Evolutionary conservation across 116 monocot species (phyloP), one percentile per base, ranked within the genome.

Genomic region (Phalaenopsis hybrid): DNA sequence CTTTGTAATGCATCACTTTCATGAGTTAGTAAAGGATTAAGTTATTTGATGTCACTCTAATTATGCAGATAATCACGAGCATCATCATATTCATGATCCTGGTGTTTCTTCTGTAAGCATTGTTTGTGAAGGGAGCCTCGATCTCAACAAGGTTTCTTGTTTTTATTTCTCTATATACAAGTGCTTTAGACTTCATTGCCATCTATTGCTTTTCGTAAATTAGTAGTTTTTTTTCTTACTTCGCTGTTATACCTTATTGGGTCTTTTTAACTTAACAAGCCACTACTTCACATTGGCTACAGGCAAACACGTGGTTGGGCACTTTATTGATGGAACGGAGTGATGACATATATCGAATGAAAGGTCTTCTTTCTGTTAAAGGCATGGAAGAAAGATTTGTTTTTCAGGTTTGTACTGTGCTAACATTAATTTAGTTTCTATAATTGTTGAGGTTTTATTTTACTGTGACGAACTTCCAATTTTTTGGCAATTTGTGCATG

Each of bases 101-200:
- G 94, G 94, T 57, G 94, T 97, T 79, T 93, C 97, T 86, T 97
- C 97, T 84, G 95, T 97, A 59, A 97, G 97, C 89, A 92, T 97
- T 78, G 94, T 97, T 72, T 97, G 97, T 61, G 92, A 97, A 85
- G 97, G 97, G 70, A 91, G 75, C 81, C 81, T 97, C 76, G 84
- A 97, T 85, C 93, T 97, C 79, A 86, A 97, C 17, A 97, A 94
- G 97, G 97, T 92, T 48, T 18, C 72, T 48, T 76, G 55, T 31
- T 15, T 79, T 45, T 57, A 61, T 31, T 57, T 65, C 33, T 65
- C 55, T 37, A 34, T 41, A 34, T 17, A 41, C 17, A 3, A 12
- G 52, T 41, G 25, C 51, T 49, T 77, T 65, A 28, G 21, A 17
- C 59, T 59, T 59, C 59, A 18, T 5, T 59, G 59, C 59, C 59